These are phyloP conservation scores for Gossypium bickii DNA, from an alignment of 345 rosid genomes.

Conservation along the genomic window DNA sequence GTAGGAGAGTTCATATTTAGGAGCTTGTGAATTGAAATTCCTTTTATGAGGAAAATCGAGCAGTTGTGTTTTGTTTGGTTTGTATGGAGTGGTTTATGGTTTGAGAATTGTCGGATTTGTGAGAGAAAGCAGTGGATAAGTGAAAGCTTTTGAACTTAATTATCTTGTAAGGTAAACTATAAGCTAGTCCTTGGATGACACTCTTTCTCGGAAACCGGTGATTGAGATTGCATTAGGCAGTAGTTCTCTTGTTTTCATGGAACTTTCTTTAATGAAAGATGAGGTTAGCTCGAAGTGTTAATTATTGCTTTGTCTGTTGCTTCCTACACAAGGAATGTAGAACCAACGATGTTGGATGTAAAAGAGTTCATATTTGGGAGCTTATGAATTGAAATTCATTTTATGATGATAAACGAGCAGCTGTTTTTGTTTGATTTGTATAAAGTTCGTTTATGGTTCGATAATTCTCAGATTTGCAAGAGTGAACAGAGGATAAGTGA, in stretches of 20 bases:
- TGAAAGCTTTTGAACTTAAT: too few species aligned
- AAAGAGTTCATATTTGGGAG: not conserved
- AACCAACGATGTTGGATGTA: not conserved
- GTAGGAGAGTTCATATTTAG: not conserved
- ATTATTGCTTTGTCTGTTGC: too few species aligned
- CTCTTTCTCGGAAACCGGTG: too few species aligned
- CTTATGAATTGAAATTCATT: not conserved
- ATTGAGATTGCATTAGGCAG: too few species aligned
- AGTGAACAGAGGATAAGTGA: not conserved
- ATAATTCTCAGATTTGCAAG: not conserved
- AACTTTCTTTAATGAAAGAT: too few species aligned
- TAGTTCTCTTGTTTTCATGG: too few species aligned
- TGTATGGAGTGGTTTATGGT: too few species aligned
- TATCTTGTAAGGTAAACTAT: too few species aligned
- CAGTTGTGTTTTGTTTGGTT: not conserved
- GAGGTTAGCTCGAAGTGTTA: too few species aligned
- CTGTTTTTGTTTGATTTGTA: not conserved
- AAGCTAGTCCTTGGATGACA: too few species aligned
- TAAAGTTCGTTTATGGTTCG: not conserved
- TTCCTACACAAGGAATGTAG: too few species aligned
- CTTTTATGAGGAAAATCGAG: not conserved
- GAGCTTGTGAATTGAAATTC: not conserved
- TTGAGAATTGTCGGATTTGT: not conserved
- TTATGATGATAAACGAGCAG: not conserved
- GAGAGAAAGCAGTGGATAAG: not conserved